Evolutionary conservation across 176 grass and related monocot genomes (phyloP).

Genomic region (Oryza brachyantha): DNA sequence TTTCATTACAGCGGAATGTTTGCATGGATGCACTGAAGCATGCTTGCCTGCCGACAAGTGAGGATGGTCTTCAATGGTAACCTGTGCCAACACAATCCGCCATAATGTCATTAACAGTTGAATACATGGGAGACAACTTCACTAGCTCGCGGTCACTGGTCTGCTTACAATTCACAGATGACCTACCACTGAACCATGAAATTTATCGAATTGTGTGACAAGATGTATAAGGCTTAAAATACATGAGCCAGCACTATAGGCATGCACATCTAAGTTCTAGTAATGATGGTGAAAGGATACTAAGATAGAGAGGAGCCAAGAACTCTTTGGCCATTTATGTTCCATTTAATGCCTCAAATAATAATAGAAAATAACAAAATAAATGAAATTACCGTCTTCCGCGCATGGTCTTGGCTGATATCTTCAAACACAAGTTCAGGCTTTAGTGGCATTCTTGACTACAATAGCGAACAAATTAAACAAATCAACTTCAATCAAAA

Average conservation of each 20-base stretch:
- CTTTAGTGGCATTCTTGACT: conserved; percentile 80
- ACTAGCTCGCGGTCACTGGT: background rate
- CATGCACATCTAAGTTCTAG: background rate
- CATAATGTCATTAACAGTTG: background rate
- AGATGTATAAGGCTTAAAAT: background rate
- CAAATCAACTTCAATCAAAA: conserved; percentile 9
- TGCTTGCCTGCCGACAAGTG: conserved; percentile 83
- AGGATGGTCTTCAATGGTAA: conserved; percentile 98
- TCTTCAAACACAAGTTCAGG: conserved; percentile 96
- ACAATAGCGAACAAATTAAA: conserved; percentile 18
- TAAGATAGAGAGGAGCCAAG: background rate
- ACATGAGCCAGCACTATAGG: background rate
- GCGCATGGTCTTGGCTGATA: conserved; percentile 98
- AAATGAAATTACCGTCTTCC: conserved; percentile 67
- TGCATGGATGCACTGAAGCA: conserved; percentile 88
- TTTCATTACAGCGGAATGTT: conserved; percentile 94
- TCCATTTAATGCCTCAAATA: background rate
- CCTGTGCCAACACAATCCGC: conserved; percentile 40
- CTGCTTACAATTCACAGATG: background rate
- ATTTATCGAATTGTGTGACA: conserved; percentile 13
- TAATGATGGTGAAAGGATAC: background rate
- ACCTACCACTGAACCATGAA: background rate
- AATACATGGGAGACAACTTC: background rate
- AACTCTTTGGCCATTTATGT: background rate
- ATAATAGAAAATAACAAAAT: background rate